Evolutionary conservation across 208 protist species (phyloP), one percentile per base, ranked within the genome.

Genomic region (Blastocrithidia nonstop): DNA sequence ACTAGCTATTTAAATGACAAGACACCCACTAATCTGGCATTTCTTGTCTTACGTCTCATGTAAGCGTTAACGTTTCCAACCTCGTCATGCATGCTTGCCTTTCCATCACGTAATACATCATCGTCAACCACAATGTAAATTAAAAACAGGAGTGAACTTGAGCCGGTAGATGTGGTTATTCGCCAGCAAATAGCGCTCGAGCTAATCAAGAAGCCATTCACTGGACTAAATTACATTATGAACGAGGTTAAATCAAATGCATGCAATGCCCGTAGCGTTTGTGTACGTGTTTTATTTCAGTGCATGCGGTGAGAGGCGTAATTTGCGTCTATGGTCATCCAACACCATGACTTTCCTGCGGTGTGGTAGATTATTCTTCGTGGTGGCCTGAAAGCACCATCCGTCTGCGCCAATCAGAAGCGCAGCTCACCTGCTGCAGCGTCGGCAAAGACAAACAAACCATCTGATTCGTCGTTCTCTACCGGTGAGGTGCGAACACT

Each of bases 271-370:
- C 48, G 66, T 3, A 73, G 79, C 32, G 42, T 59, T 13, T 85
- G 72, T 47, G 61, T 92, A 24, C 83, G 81, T 44, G 74, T 92
- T 44, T 48, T 92, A 29, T 83, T 80, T 51, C 65, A 85, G 50
- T 92, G 78, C 51, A 61, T 76, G 21, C 66, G 67, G 9, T 92
- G 77, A 76, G 75, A 84, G 58, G 72, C 61, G 53, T 72, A 61
- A 37, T 92, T 92, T 66, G 83, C 72, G 13, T 41, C 71, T n/a
- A 62, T 61, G n/a, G 52, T 92, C 33, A 68, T 62, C 6, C 78
- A 92, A 54, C 33, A 78, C 39, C 69, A 57, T 17, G 47, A 61
- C 5, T 92, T 92, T 62, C 64, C 83, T 0, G 39, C 61, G 24
- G 63, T 92, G 57, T 92, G 83, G 83, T 27, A 53, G 9, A 47